Conservation (phyloP, 2,329 filamentous ascomycete genomes). For the Arthrobotrys entomopaga region DNA sequence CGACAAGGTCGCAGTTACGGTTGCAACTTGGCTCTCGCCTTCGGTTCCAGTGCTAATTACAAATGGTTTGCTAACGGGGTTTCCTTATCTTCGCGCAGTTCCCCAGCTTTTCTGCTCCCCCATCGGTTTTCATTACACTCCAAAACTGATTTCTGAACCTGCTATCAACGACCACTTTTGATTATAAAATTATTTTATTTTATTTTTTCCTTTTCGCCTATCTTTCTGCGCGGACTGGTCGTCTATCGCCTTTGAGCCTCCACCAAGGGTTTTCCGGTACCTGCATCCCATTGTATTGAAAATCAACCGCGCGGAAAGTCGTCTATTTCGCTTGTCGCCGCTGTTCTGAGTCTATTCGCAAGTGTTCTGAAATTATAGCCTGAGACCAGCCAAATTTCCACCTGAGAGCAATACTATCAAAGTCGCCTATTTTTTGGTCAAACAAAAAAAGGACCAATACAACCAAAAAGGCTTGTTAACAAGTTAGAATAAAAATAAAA, state of each 20-base stretch:
- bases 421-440: background rate
- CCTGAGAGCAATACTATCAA: background rate
- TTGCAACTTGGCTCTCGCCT: slow-evolving; percentile 19
- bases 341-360: slow-evolving; percentile 12
- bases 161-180: slow-evolving; percentile 42
- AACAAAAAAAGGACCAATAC: background rate
- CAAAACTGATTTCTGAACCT: slow-evolving; percentile 48
- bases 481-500: slow-evolving; percentile 11
- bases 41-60: slow-evolving; percentile 42
- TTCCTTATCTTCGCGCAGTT: slow-evolving; percentile 55
- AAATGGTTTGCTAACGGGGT: slow-evolving; percentile 55
- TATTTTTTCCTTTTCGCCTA: slow-evolving; percentile 52
- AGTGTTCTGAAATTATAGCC: slow-evolving; percentile 4
- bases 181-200: slow-evolving; percentile 51
- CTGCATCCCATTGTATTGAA: slow-evolving; percentile 51
- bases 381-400: background rate
- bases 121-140: slow-evolving; percentile 54
- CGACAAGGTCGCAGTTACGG: slow-evolving; percentile 45
- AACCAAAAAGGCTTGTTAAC: background rate
- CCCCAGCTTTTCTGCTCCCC: slow-evolving; percentile 52
- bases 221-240: slow-evolving; percentile 41
- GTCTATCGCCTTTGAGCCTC: slow-evolving; percentile 53
- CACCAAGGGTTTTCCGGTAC: slow-evolving; percentile 49
- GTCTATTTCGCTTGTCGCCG: slow-evolving; percentile 52
- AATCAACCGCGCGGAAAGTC: slow-evolving; percentile 53